Conservation (phyloP, 805 yeast species). For the Diddensiella santjacobensis region DNA sequence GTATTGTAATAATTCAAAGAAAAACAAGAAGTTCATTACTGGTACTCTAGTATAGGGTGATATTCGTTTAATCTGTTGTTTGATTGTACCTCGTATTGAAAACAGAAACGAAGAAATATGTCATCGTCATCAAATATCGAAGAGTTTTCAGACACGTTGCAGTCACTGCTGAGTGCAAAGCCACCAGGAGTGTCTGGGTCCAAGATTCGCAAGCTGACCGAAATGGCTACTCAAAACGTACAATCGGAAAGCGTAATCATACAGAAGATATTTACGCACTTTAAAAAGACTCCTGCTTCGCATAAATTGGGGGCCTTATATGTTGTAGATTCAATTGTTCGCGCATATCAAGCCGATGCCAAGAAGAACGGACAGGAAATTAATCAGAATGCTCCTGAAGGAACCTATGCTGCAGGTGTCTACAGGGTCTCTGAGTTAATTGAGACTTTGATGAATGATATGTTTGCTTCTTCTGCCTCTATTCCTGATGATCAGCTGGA, state of each 20-base stretch:
- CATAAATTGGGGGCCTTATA: conserved; percentile 90
- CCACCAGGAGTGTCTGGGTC: conserved; percentile 94
- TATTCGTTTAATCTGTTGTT: too few species aligned
- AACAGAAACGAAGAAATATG: too few species aligned
- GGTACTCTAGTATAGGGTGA: too few species aligned
- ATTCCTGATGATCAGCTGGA: conserved; percentile 36
- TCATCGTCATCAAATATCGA: conserved; percentile 14
- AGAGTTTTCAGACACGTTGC: conserved; percentile 24
- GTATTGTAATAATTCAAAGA: too few species aligned
- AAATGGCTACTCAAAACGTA: conserved; percentile 69
- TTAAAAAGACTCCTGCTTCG: conserved; percentile 67
- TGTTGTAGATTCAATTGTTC: conserved; percentile 86
- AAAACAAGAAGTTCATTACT: too few species aligned
- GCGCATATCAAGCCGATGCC: conserved; percentile 78
- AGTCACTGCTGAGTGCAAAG: conserved; percentile 31
- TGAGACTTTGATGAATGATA: conserved; percentile 59
- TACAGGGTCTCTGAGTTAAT: conserved; percentile 60
- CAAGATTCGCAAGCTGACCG: conserved; percentile 82
- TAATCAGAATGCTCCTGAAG: conserved; percentile 52
- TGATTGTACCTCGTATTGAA: too few species aligned
- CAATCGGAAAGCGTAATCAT: conserved; percentile 52
- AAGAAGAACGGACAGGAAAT: conserved; percentile 50
- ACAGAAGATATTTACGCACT: conserved; percentile 56
- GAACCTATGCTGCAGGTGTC: conserved; percentile 72
- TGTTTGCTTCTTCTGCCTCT: conserved; percentile 28